phyloP scores from a whole-genome alignment of 768 basidiomycete genomes.

The Tylopilus balloui region DNA sequence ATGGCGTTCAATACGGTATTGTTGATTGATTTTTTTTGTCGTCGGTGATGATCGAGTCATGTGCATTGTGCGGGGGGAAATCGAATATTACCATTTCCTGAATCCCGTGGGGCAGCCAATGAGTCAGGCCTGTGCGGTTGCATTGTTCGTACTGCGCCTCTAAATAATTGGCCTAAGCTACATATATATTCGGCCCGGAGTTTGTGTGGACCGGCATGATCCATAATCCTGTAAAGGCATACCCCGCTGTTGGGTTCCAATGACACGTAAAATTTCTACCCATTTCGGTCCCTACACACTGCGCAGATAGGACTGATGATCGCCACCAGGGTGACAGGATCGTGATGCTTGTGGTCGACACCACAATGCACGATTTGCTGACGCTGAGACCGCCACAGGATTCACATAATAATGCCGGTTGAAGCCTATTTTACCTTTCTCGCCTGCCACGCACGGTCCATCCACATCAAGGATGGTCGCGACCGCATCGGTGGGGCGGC shows the following conservation, averaged over 20 bases:
- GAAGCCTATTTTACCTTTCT: conserved; percentile 2
- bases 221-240: conserved; percentile 8
- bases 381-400: background rate
- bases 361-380: background rate
- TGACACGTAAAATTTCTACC: conserved; percentile 23
- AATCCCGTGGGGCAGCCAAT: background rate
- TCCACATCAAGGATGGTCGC: background rate
- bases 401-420: background rate
- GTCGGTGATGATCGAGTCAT: background rate
- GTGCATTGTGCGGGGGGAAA: background rate
- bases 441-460: background rate
- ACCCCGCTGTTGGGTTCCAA: conserved; percentile 1
- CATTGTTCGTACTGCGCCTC: background rate
- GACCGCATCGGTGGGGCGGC: background rate
- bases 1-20: background rate
- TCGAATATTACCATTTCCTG: background rate
- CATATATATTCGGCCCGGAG: background rate
- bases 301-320: background rate
- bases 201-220: conserved; percentile 8
- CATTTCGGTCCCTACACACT: conserved; percentile 2
- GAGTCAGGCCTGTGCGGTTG: too few species aligned
- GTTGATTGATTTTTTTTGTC: background rate
- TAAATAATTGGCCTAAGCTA: background rate
- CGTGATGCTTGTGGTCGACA: background rate
- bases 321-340: background rate